Evolutionary conservation across 129 eudicot genomes (phyloP).

Genomic region (Helianthus tuberosus): DNA sequence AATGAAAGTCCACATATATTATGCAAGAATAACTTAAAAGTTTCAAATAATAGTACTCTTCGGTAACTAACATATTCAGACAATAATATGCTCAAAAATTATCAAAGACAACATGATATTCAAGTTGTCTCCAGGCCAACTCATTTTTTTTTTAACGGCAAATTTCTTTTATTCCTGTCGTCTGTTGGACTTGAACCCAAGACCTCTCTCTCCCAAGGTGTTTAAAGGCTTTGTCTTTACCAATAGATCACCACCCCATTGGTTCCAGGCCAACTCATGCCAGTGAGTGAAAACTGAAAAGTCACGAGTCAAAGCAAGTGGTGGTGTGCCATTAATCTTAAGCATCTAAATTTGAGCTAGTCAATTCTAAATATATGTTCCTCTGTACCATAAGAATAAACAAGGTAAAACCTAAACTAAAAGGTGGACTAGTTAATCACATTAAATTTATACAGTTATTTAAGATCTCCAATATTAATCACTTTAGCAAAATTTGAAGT

Average conservation of each 20-base stretch:
- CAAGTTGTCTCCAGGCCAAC: background rate
- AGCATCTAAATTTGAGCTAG: background rate
- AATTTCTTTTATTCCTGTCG: too few species aligned
- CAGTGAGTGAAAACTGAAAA: background rate
- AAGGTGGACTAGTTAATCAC: background rate
- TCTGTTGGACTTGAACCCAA: too few species aligned
- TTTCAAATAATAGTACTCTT: background rate
- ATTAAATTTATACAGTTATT: background rate
- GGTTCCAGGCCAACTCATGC: background rate
- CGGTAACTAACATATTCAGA: background rate
- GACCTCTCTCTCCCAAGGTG: too few species aligned
- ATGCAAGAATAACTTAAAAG: background rate
- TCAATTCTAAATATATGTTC: background rate
- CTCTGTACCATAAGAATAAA: background rate
- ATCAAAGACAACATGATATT: slow-evolving; percentile 8
- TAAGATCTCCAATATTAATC: background rate
- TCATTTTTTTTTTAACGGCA: too few species aligned
- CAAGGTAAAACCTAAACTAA: background rate
- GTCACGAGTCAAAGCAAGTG: background rate
- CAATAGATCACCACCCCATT: too few species aligned
- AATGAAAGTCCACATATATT: background rate
- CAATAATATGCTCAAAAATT: background rate
- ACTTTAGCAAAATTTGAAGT: background rate
- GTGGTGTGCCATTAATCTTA: slow-evolving; percentile 9
- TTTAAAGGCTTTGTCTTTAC: too few species aligned